These are phyloP conservation scores for Monosiga brevicollis DNA, from an alignment of 78 protist genomes.

Conservation along the genomic window DNA sequence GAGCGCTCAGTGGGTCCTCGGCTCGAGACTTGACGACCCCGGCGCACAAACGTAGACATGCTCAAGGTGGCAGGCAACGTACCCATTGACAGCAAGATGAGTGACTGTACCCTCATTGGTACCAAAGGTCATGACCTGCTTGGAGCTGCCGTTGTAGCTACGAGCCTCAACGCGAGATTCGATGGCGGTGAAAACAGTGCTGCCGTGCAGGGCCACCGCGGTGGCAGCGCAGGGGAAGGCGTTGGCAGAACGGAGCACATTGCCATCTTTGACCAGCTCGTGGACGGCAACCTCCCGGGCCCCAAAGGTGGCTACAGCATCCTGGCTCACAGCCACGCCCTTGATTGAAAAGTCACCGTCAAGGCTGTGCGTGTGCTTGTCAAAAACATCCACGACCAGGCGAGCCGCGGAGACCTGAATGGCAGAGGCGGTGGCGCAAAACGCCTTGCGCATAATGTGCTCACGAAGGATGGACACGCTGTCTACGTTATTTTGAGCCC, in stretches of 20 bases:
- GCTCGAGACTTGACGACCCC: background rate
- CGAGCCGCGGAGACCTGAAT: background rate
- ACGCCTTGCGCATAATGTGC: background rate
- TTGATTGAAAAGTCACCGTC: background rate
- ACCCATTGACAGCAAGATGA: background rate
- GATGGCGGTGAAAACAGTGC: background rate
- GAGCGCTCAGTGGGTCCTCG: background rate
- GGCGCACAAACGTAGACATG: background rate
- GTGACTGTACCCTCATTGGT: background rate
- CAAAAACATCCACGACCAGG: background rate
- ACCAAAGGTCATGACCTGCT: background rate
- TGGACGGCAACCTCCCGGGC: constrained; percentile 5
- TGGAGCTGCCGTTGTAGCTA: background rate
- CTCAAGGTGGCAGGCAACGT: background rate
- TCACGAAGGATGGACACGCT: constrained; percentile 9
- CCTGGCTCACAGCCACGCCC: constrained; percentile 4
- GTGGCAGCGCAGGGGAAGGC: background rate
- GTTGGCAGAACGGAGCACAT: background rate
- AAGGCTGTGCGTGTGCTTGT: background rate
- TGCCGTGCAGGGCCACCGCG: background rate
- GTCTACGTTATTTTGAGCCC: background rate
- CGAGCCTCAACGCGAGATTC: background rate
- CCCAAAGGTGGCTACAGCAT: background rate
- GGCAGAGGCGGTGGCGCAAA: background rate
- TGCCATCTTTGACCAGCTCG: background rate